Evolutionary conservation across 768 basidiomycete species (phyloP).

Genomic region (Gyrodon lividus): DNA sequence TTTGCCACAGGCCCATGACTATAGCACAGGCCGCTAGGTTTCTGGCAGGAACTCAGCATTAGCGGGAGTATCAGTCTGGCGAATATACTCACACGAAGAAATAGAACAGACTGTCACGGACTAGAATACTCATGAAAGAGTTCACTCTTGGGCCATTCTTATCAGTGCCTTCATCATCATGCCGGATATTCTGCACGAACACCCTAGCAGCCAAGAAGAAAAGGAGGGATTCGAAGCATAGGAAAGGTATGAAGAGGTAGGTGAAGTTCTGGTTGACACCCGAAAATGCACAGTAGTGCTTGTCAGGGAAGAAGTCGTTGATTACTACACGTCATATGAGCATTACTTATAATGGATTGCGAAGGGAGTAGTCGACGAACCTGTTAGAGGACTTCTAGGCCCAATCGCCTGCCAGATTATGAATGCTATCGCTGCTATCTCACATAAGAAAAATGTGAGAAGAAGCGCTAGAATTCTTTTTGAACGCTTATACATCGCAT

Average conservation of each 20-base stretch:
- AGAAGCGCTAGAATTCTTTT: conserved; percentile 18
- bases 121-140: conserved; percentile 24
- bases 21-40: conserved; percentile 24
- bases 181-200: conserved; percentile 13
- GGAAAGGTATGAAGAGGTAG: conserved; percentile 31
- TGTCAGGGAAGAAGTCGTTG: background rate
- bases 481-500: conserved; percentile 32
- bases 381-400: conserved; percentile 19
- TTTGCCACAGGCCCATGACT: conserved; percentile 29
- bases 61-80: background rate
- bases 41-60: conserved; percentile 9
- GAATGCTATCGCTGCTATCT: conserved; percentile 21
- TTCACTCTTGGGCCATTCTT: conserved; percentile 9
- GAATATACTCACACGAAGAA: conserved; percentile 28
- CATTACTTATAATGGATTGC: background rate
- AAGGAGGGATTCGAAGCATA: conserved; percentile 30
- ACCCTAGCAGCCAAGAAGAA: conserved; percentile 20
- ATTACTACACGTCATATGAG: conserved; percentile 14
- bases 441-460: conserved; percentile 19
- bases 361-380: conserved; percentile 10
- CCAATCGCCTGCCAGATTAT: conserved; percentile 30
- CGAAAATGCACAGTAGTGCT: conserved; percentile 20
- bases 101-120: conserved; percentile 31
- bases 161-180: background rate
- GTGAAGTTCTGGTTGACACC: conserved; percentile 22